phyloP scores from a whole-genome alignment of 2,329 filamentous ascomycete genomes.

The Emericellopsis cladophorae region DNA sequence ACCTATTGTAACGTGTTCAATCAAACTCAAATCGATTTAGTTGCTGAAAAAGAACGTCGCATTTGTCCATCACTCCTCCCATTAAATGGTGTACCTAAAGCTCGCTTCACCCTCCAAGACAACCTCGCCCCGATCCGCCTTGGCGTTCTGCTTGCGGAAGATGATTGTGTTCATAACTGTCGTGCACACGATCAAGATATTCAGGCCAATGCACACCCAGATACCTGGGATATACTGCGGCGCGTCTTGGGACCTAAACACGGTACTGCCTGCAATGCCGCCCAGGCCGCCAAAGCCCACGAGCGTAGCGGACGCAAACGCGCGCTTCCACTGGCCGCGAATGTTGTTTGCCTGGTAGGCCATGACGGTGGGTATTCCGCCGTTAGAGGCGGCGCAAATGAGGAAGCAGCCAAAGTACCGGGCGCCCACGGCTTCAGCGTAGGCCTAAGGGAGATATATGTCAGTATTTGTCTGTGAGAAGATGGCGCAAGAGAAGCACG shows the following conservation, averaged over 20 bases:
- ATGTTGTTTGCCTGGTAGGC: conserved; percentile 11
- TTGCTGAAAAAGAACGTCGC: too few species aligned
- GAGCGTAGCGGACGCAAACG: conserved; percentile 9
- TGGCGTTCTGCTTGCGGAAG: conserved; percentile 3
- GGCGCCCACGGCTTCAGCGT: conserved; percentile 2
- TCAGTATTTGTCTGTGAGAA: background rate
- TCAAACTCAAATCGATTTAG: too few species aligned
- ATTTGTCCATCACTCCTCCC: too few species aligned
- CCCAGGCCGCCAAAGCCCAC: conserved; percentile 10
- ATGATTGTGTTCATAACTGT: conserved; percentile 1
- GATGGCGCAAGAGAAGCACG: background rate
- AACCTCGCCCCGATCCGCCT: conserved; percentile 4
- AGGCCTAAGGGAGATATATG: conserved; percentile 1
- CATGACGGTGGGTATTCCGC: conserved; percentile 6
- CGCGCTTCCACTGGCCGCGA: conserved; percentile 11
- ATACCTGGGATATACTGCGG: conserved; percentile 3
- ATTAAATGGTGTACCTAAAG: conserved; percentile 5
- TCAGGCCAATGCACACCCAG: too few species aligned
- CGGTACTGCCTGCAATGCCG: conserved; percentile 8
- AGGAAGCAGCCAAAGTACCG: conserved; percentile 12
- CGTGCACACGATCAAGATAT: too few species aligned
- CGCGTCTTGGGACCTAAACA: conserved; percentile 8
- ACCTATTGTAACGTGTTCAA: too few species aligned
- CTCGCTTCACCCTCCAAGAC: conserved; percentile 1
- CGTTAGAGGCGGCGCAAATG: conserved; percentile 6